Evolutionary conservation across 2,329 filamentous ascomycete genomes (phyloP).

Genomic region (Stromatinia cepivora): DNA sequence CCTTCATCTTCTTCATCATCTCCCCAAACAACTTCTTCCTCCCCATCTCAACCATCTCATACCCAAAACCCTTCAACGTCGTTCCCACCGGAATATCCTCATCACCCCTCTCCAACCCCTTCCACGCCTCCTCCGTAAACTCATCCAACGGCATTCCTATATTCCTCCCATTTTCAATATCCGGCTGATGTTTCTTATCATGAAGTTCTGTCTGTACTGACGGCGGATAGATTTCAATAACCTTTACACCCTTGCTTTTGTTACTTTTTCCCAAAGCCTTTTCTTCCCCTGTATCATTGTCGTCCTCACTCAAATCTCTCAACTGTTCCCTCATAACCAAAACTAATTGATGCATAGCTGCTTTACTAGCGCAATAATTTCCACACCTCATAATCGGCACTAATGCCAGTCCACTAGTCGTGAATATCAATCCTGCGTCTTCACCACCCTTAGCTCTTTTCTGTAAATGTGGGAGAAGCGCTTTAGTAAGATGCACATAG

Average conservation of each 20-base stretch:
- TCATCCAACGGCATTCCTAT: constrained; percentile 52
- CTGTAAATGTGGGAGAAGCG: constrained; percentile 42
- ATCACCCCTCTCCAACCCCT: constrained; percentile 28
- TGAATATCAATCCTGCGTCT: constrained; percentile 30
- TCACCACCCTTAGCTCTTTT: background rate
- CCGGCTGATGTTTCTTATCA: constrained; percentile 47
- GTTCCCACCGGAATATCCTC: constrained; percentile 32
- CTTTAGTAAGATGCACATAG: constrained; percentile 43
- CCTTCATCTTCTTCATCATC: constrained; percentile 4
- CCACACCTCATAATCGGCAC: constrained; percentile 28
- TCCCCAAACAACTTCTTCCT: constrained; percentile 10
- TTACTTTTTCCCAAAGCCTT: constrained; percentile 27
- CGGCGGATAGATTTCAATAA: constrained; percentile 47
- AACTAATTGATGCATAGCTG: constrained; percentile 47
- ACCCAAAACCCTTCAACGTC: constrained; percentile 4
- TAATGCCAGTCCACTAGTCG: constrained; percentile 30
- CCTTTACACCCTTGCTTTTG: constrained; percentile 35
- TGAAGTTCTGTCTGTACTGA: constrained; percentile 46
- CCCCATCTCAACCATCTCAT: constrained; percentile 1
- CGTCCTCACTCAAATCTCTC: constrained; percentile 31
- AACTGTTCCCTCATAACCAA: constrained; percentile 48
- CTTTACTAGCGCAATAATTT: constrained; percentile 48
- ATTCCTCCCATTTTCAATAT: constrained; percentile 44
- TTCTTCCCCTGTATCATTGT: too few species aligned
- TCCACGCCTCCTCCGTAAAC: constrained; percentile 45